Conservation (phyloP, 2,329 filamentous ascomycete genomes). For the Arthrobotrys conoides region DNA sequence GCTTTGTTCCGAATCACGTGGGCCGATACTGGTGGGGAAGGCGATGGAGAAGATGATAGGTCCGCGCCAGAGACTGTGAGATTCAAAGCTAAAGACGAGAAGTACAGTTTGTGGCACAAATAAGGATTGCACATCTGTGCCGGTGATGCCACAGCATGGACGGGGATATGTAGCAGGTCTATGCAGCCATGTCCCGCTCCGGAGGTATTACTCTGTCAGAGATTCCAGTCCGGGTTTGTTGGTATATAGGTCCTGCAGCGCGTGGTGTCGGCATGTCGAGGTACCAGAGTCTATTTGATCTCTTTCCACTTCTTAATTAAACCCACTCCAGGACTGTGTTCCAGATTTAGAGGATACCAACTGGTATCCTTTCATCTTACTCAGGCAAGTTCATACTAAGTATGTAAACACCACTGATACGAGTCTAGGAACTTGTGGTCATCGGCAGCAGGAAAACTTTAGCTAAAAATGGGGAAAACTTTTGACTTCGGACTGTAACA, state of each 20-base stretch:
- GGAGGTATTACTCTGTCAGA: constrained; percentile 13
- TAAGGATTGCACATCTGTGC: background rate
- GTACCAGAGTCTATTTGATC: background rate
- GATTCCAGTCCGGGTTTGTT: background rate
- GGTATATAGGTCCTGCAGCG: constrained; percentile 9
- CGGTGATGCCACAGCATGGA: background rate
- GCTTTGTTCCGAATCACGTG: constrained; percentile 19
- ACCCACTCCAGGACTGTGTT: background rate
- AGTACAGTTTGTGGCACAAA: constrained; percentile 1
- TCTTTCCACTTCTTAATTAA: background rate
- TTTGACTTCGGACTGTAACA: constrained; percentile 5
- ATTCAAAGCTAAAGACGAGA: background rate
- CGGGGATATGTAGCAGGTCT: constrained; percentile 1
- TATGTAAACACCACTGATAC: background rate
- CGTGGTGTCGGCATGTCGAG: background rate
- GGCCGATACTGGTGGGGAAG: background rate
- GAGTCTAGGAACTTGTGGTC: background rate
- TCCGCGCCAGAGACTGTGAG: background rate
- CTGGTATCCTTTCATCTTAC: background rate
- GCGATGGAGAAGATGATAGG: background rate
- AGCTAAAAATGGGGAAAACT: background rate
- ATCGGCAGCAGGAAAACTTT: background rate
- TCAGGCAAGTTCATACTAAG: background rate
- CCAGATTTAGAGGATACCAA: background rate
- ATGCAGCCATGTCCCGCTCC: background rate